These are phyloP conservation scores for Neltuma alba DNA, from an alignment of 306 rosid species.

Conservation along the genomic window DNA sequence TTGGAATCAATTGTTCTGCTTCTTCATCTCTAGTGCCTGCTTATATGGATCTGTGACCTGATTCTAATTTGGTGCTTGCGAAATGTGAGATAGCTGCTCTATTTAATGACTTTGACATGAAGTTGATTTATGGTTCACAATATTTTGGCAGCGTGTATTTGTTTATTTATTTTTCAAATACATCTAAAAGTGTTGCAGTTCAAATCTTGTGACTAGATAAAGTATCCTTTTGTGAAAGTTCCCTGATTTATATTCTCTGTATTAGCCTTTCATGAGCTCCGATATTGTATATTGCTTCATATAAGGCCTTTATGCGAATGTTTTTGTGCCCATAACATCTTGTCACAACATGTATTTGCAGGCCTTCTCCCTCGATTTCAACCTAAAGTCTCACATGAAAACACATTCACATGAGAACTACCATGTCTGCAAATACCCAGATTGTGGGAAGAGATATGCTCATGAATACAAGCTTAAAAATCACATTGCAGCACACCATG, in stretches of 20 bases:
- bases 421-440: constrained; percentile 87
- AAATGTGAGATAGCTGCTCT: background rate
- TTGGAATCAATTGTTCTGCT: background rate
- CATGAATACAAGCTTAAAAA: constrained; percentile 98
- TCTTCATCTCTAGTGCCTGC: background rate
- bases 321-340: background rate
- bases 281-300: background rate
- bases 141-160: background rate
- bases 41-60: background rate
- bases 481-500: constrained; percentile 87
- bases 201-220: constrained; percentile 9
- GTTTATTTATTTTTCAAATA: background rate
- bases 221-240: constrained; percentile 15
- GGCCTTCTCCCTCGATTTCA: constrained; percentile 97
- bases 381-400: constrained; percentile 95
- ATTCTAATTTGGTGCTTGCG: background rate
- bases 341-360: constrained; percentile 39
- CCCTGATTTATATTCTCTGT: background rate
- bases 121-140: constrained; percentile 22
- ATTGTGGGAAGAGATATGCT: constrained; percentile 98
- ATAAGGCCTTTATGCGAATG: background rate
- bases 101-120: constrained; percentile 20
- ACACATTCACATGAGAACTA: constrained; percentile 98
- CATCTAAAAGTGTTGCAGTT: background rate
- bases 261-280: constrained; percentile 5